Percentiles rank a stretch among this genome's conserved stretches.
phyloP scores from a whole-genome alignment of 2,329 filamentous ascomycete species.

The Ascocoryne sarcoides region DNA sequence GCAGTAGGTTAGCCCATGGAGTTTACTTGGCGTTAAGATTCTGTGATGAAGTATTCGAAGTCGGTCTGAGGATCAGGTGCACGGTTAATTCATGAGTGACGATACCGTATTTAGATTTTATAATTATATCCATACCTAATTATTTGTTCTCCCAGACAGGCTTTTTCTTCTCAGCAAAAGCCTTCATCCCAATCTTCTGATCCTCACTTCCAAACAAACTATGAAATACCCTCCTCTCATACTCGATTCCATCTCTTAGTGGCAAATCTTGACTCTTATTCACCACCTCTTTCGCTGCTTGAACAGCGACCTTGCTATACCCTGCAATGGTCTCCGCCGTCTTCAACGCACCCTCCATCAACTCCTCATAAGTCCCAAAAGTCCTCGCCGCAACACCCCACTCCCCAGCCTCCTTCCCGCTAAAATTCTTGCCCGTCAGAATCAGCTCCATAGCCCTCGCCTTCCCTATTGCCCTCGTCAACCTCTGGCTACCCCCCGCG shows the following conservation, averaged over 20 bases:
- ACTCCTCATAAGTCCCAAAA: constrained; percentile 70
- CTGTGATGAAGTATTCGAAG: background rate
- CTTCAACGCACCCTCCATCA: constrained; percentile 71
- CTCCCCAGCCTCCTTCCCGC: constrained; percentile 71
- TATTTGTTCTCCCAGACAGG: constrained; percentile 79
- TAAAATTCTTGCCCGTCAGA: constrained; percentile 76
- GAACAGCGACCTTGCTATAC: constrained; percentile 77
- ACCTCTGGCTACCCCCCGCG: constrained; percentile 80
- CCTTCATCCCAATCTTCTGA: constrained; percentile 95
- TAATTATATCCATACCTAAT: background rate
- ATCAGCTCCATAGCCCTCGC: constrained; percentile 86
- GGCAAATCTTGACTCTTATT: constrained; percentile 95
- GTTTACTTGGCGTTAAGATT: no score
- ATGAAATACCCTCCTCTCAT: constrained; percentile 89
- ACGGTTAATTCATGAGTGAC: background rate
- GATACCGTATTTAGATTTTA: background rate
- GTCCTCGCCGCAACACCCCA: constrained; percentile 85
- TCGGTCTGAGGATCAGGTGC: background rate
- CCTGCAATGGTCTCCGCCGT: constrained; percentile 85
- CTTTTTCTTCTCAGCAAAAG: constrained; percentile 93
- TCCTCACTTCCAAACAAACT: constrained; percentile 87
- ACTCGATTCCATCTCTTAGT: constrained; percentile 86
- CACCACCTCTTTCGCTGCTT: constrained; percentile 94
- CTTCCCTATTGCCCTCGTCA: constrained; percentile 78
- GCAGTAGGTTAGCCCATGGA: no score